Evolutionary conservation across 805 yeast species (phyloP).

Genomic region (Metschnikowia anglica): DNA sequence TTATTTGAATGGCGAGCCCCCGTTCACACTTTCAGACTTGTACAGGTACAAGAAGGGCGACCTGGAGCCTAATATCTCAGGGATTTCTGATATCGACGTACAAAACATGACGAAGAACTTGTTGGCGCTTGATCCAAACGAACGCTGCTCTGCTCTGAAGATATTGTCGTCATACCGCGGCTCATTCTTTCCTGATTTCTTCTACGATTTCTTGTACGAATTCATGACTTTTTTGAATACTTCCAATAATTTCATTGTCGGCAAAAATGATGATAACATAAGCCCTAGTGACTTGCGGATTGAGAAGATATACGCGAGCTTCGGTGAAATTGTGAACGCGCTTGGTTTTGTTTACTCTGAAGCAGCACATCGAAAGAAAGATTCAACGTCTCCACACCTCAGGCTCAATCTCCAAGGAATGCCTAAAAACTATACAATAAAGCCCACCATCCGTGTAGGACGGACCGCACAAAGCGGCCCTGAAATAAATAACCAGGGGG

Average conservation of each 20-base stretch:
- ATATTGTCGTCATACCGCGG: slow-evolving; percentile 52
- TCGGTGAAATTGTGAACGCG: slow-evolving; percentile 41
- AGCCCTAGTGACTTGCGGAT: slow-evolving; percentile 49
- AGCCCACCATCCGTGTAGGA: slow-evolving; percentile 23
- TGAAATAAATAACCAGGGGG: slow-evolving; percentile 30
- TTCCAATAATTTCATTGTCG: slow-evolving; percentile 17
- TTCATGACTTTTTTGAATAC: slow-evolving; percentile 47
- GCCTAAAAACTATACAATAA: slow-evolving; percentile 43
- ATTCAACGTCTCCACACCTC: slow-evolving; percentile 25
- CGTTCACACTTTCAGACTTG: slow-evolving; percentile 82
- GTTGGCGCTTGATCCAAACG: slow-evolving; percentile 60
- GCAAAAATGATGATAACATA: slow-evolving; percentile 21
- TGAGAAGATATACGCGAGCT: slow-evolving; percentile 57
- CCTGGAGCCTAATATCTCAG: slow-evolving; percentile 59
- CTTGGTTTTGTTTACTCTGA: slow-evolving; percentile 25
- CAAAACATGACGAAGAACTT: slow-evolving; percentile 58
- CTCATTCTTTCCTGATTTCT: slow-evolving; percentile 61
- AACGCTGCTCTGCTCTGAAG: slow-evolving; percentile 55
- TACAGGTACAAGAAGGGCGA: slow-evolving; percentile 77
- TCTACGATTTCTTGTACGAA: slow-evolving; percentile 67
- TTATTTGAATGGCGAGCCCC: slow-evolving; percentile 80
- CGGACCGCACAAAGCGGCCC: slow-evolving; percentile 13
- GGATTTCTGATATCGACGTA: slow-evolving; percentile 51
- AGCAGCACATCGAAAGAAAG: not conserved
- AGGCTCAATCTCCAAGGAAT: slow-evolving; percentile 53